Evolutionary conservation across 2,329 filamentous ascomycete species (phyloP).

Genomic region (Colletotrichum caudatum): DNA sequence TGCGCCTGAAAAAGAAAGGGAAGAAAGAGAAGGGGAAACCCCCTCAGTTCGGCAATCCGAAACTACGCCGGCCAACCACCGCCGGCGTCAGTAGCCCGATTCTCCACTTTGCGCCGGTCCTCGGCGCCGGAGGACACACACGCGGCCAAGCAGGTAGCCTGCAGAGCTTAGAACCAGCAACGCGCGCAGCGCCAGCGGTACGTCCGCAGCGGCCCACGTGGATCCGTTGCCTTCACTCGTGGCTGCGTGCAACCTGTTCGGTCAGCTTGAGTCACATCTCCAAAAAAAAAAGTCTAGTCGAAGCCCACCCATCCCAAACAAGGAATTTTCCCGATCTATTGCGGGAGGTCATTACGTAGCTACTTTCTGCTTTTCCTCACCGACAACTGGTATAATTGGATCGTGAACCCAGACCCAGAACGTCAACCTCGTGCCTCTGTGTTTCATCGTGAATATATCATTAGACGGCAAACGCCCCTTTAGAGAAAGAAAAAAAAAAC

Average conservation of each 20-base stretch:
- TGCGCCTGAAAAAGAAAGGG: neutral
- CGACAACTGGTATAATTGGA: slow-evolving; percentile 11
- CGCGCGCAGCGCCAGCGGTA: neutral
- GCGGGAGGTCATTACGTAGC: slow-evolving; percentile 21
- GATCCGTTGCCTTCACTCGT: neutral
- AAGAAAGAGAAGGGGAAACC: neutral
- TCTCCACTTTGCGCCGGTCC: slow-evolving; percentile 33
- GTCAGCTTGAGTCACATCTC: slow-evolving; percentile 12
- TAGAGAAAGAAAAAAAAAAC: neutral
- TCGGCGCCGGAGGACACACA: slow-evolving; percentile 28
- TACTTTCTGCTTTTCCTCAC: neutral
- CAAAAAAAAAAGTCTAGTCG: neutral
- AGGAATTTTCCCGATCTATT: slow-evolving; percentile 3
- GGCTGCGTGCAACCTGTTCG: neutral
- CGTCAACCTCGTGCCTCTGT: neutral
- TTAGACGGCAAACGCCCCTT: slow-evolving; percentile 1
- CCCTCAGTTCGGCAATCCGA: slow-evolving; percentile 4
- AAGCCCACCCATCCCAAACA: slow-evolving; percentile 23
- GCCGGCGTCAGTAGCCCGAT: neutral
- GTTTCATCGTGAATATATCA: neutral
- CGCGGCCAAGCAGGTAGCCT: neutral
- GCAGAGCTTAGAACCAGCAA: slow-evolving; percentile 1
- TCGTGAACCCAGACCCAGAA: slow-evolving; percentile 5
- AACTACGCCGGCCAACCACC: slow-evolving; percentile 25
- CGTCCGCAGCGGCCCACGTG: slow-evolving; percentile 11